Evolutionary conservation across 2,329 filamentous ascomycete species (phyloP).

Genomic region (Neopestalotiopsis rosae): DNA sequence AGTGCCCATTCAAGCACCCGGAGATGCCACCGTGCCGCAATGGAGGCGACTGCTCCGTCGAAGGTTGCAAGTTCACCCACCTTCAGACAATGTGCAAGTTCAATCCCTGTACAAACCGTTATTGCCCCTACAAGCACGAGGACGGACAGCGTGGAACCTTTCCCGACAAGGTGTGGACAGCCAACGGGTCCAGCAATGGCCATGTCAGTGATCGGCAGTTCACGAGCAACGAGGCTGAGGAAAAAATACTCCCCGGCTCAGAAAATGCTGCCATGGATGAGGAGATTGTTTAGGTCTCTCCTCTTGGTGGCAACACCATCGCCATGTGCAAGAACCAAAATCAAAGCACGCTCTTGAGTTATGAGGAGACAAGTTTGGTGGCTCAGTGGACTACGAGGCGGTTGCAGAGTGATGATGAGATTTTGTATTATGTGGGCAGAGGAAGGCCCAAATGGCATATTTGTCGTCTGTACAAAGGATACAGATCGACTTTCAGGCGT

Average conservation of each 20-base stretch:
- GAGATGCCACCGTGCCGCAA: constrained; percentile 88
- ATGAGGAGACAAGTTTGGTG: neutral
- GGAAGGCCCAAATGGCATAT: constrained; percentile 3
- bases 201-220: constrained; percentile 92
- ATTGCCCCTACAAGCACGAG: constrained; percentile 86
- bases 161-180: constrained; percentile 90
- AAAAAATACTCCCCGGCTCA: constrained; percentile 70
- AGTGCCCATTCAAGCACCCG: constrained; percentile 89
- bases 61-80: constrained; percentile 90
- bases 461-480: constrained; percentile 18
- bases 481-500: constrained; percentile 5
- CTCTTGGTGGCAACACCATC: constrained; percentile 12
- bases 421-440: constrained; percentile 7
- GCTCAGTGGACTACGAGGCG: neutral
- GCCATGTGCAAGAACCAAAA: neutral
- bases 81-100: constrained; percentile 85
- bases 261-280: constrained; percentile 42
- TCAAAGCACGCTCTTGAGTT: neutral
- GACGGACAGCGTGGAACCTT: constrained; percentile 88
- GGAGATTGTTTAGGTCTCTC: constrained; percentile 36
- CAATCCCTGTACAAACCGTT: constrained; percentile 88
- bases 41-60: constrained; percentile 82
- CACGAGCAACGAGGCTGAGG: constrained; percentile 70
- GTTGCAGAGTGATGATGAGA: neutral
- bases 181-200: constrained; percentile 57